These are phyloP conservation scores for Gynochthodes officinalis DNA, from an alignment of 257 asterid species.

Conservation along the genomic window DNA sequence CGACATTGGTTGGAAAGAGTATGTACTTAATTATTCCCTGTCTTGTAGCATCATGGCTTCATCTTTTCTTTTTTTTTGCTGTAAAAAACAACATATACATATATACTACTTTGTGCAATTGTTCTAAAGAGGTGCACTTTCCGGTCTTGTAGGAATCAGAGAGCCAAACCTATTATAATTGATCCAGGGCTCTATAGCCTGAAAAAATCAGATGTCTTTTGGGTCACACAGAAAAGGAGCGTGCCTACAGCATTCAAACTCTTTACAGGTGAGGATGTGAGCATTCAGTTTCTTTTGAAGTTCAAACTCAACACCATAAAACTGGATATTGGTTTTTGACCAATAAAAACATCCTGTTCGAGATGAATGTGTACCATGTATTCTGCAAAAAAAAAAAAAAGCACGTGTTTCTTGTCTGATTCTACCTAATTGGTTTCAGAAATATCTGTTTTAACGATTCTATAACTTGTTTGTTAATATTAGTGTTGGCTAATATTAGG, in stretches of 20 bases:
- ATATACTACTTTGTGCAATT: neutral
- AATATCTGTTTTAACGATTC: neutral
- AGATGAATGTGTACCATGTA: neutral
- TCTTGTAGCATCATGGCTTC: neutral
- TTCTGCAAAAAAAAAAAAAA: too few species aligned
- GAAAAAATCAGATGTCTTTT: conserved; percentile 59
- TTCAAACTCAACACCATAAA: neutral
- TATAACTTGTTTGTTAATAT: neutral
- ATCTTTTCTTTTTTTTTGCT: too few species aligned
- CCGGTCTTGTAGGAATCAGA: conserved; percentile 40
- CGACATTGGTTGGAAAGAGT: conserved; percentile 78
- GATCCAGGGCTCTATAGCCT: conserved; percentile 74
- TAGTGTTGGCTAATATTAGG: neutral
- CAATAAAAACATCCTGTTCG: neutral
- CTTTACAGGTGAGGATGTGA: conserved; percentile 51
- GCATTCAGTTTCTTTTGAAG: neutral
- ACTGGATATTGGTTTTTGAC: too few species aligned
- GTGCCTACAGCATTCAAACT: conserved; percentile 68
- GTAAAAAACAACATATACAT: too few species aligned
- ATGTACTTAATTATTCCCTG: conserved; percentile 24
- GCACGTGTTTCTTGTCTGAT: neutral
- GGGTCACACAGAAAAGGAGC: conserved; percentile 52
- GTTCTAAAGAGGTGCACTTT: conserved; percentile 4
- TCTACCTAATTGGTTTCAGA: neutral
- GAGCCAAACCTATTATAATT: conserved; percentile 71